Evolutionary conservation across 177 flowering plant species (phyloP).

Genomic region (Vitis hybrid): DNA sequence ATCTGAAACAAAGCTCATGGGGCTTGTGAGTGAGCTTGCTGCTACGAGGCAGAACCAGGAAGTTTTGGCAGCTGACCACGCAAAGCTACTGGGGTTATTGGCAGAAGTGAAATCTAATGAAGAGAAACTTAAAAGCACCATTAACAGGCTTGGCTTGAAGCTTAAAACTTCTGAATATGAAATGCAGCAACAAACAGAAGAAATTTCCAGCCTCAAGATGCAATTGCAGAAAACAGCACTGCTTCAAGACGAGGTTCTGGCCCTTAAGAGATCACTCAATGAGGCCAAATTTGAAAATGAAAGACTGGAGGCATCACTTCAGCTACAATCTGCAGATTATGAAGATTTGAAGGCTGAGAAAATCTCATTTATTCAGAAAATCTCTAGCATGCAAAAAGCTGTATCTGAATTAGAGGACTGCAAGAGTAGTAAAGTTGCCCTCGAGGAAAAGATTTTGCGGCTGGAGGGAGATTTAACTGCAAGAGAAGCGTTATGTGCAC

Average conservation of each 20-base stretch:
- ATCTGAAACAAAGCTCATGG: constrained; percentile 26
- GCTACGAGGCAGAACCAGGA: constrained; percentile 15
- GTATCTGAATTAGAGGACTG: constrained; percentile 38
- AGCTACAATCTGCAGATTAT: constrained; percentile 30
- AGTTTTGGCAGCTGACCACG: constrained; percentile 11
- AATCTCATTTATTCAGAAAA: constrained; percentile 28
- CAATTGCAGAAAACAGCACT: constrained; percentile 32
- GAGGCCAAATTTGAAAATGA: constrained; percentile 41
- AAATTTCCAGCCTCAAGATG: constrained; percentile 28
- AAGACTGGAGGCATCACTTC: constrained; percentile 35
- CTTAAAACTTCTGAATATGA: constrained; percentile 29
- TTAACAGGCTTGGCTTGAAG: constrained; percentile 12
- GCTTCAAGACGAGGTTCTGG: constrained; percentile 42
- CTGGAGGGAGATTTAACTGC: constrained; percentile 51
- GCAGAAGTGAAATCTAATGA: constrained; percentile 10
- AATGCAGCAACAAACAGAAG: constrained; percentile 37
- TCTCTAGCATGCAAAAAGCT: constrained; percentile 33
- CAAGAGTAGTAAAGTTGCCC: constrained; percentile 28
- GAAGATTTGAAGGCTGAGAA: constrained; percentile 43
- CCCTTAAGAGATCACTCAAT: constrained; percentile 31
- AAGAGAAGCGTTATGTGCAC: constrained; percentile 43
- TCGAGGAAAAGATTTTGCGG: constrained; percentile 50
- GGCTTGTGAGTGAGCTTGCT: constrained; percentile 6
- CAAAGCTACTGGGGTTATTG: constrained; percentile 12
- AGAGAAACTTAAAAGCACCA: constrained; percentile 11